Evolutionary conservation across 1,284 basidiomycete species (phyloP), one percentile per base, ranked within the genome.

Genomic region (Ganoderma sinense): DNA sequence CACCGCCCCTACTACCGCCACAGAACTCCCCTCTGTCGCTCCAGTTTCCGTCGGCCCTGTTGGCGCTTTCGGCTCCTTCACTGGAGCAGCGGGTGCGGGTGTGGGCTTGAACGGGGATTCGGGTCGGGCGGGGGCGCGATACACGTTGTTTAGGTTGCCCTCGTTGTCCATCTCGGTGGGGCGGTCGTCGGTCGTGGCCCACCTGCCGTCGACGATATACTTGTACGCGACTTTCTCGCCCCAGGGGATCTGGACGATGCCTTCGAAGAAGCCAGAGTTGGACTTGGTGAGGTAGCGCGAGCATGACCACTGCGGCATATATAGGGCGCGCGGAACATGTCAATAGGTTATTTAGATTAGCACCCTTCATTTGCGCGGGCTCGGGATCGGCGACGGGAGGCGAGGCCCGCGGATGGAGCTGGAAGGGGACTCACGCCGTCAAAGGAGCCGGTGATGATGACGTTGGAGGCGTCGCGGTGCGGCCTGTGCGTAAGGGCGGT

Each of bases 131-230:
- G 89, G 90, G 0, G 92, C 85, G 59, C 82, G 82, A 75, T 91
- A 89, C 65, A 93, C 82, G 76, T 95, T 94, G 80, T 95, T 95
- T 29, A 90, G 78, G 78, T 91, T 92, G 40, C 92, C 92, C 40
- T 82, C 80, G 31, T 80, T 78, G 75, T 94, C 93, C 1, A 79
- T 75, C 78, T 92, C 91, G 65, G 88, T 90, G 7, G 91, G 89
- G 71, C 84, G 84, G 70, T 85, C 84, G 56, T 86, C 83, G 65
- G 85, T 84, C 60, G 87, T 86, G 48, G 82, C 76, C 93, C 93
- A 95, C 68, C 80, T 77, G 40, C 91, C 92, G 76, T 95, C 94
- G 66, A 95, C 92, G 78, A 94, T 83, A 77, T 89, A 95, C 80
- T 95, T 95, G 88, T 92, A 95, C 8, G 82, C 75, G 70, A 93